A percentile compares a stretch with the other conserved stretches of the same genome.
phyloP scores from a whole-genome alignment of 225 moss, liverwort and hornwort species.

The Lunularia cruciata region DNA sequence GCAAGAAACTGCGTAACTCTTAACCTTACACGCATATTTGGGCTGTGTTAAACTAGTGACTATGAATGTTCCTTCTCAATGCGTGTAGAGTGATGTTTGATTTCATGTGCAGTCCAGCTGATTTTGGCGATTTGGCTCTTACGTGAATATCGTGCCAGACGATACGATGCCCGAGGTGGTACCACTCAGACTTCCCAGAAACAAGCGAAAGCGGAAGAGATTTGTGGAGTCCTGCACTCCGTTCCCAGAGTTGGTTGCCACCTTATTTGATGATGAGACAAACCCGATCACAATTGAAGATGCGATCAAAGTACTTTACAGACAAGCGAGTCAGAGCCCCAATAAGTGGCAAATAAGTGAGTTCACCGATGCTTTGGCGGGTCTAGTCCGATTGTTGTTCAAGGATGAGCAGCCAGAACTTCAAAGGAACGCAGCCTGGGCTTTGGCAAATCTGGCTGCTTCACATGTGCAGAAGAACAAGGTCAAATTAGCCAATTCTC shows the following conservation, averaged over 20 bases:
- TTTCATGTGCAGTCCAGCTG: too few species aligned
- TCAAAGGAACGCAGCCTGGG: conserved; percentile 37
- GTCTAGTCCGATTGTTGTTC: conserved; percentile 29
- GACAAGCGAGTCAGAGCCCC: conserved; percentile 8
- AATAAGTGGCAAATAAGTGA: conserved; percentile 31
- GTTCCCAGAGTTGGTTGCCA: conserved; percentile 1
- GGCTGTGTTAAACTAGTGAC: too few species aligned
- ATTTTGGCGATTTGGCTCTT: too few species aligned
- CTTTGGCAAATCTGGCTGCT: conserved; percentile 34
- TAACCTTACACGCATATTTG: too few species aligned
- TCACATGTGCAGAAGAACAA: conserved; percentile 29
- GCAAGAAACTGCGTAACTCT: too few species aligned
- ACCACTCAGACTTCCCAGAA: too few species aligned
- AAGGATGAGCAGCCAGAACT: conserved; percentile 25
- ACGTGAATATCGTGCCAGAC: too few species aligned
- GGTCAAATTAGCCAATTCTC: conserved; percentile 32
- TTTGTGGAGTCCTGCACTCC: conserved; percentile 11
- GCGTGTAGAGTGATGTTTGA: too few species aligned
- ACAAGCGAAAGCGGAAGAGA: too few species aligned
- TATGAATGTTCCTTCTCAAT: too few species aligned
- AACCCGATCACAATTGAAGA: conserved; percentile 29
- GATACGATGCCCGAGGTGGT: too few species aligned
- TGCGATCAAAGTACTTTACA: conserved; percentile 21
- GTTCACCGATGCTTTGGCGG: conserved; percentile 27
- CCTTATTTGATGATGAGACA: conserved; percentile 17